Evolutionary conservation across 306 rosid species (phyloP), one percentile per base, ranked within the genome.

Genomic region (Elaeagnus macrophylla): DNA sequence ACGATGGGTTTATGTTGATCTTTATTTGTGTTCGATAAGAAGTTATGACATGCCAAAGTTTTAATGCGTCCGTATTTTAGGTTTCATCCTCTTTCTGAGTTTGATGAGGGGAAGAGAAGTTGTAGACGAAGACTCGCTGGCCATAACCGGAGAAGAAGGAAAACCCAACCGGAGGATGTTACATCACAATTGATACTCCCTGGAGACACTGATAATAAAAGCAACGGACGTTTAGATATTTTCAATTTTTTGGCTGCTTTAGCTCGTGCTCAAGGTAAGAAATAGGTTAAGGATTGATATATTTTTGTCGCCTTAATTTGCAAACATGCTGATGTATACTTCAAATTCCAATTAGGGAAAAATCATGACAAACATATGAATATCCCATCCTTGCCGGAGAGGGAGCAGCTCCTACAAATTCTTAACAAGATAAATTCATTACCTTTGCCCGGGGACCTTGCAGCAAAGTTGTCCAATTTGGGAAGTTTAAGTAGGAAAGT

Each of bases 81-180:
- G 68, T 89, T 89, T 67, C 97, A 89, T 35, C 93, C 81, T 5
- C 76, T 89, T 37, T 57, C 84, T 0, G 97, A 89, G 67, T 89
- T 89, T 12, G 97, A 89, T 17, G 94, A 89, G 60, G 97, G 97
- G 32, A 89, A 89, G 65, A 67, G 97, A 16, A 89, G 97, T 49
- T 89, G 97, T 56, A 73, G 97, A 48, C 72, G 95, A 56, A 78
- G 97, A 57, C 97, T 89, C 43, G 97, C 97, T 0, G 97, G 95
- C 45, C 97, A 89, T 72, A 89, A 89, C 54, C 76, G 89, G 41
- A 77, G 97, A 12, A 67, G 97, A 51, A 72, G 97, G 50, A 89
- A 89, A 56, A 76, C 89, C 14, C 93, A 82, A 52, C 79, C 95
- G 3, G 95, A 85, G 49, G 97, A 89, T 55, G 84, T 79, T 8